Evolutionary conservation across 1,284 basidiomycete genomes (phyloP), one percentile per base, ranked within the genome.

Genomic region (Ceratobasidium theobromae): DNA sequence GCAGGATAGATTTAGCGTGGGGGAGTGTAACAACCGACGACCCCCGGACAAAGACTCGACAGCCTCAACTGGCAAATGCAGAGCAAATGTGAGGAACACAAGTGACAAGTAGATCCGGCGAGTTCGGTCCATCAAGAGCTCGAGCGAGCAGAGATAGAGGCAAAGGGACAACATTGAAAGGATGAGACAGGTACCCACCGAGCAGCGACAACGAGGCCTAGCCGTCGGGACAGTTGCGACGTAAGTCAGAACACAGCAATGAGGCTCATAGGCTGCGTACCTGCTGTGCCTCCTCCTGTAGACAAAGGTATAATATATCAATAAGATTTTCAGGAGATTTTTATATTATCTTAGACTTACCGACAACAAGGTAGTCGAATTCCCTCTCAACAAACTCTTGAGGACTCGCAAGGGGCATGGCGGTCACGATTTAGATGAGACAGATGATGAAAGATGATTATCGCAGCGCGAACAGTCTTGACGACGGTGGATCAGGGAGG

Each of bases 241-340:
- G 28, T 23, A 33, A 38, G 46, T 62, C 28, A 51, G 57, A 28
- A 4, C 3, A 23, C 4, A 41, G n/a, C 23, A 46, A n/a, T 43
- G 43, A 14, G 21, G 27, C 33, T 51, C 23, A 35, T 21, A 16
- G 23, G 27, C 18, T 46, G 32, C 57, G 45, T 40, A 62, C 57
- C 57, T 49, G 57, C 57, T 51, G 57, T 62, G 28, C 57, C 57
- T 51, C 57, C 57, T 27, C 57, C 57, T 62, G 32, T 62, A 62
- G n/a, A 46, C 45, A 62, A 62, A 46, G 57, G 46, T 38, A 40
- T 33, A 38, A 28, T 21, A 35, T 18, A n/a, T 3, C 33, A 4
- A 32, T 25, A 12, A 21, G 27, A 23, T 25, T 49, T 49, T 52
- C 28, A 33, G 32, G 30, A 23, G 45, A 18, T 28, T 11, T 23